A percentile compares a stretch with the other conserved stretches of the same genome.
Conservation (phyloP, 805 yeast genomes). For the Zygoascus bituminiphila region DNA sequence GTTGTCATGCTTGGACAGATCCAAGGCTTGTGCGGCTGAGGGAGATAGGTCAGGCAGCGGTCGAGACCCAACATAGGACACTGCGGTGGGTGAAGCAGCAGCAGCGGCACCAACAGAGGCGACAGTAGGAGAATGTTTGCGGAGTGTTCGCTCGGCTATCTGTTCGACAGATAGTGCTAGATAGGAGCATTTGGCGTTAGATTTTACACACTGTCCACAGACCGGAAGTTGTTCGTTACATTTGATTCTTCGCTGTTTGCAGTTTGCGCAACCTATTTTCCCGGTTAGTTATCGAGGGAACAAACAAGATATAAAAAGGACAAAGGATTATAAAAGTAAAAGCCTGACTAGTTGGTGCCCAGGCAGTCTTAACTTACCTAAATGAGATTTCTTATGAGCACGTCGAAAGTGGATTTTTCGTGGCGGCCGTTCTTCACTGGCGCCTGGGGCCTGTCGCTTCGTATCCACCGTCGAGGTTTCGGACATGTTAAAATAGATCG, state of each 20-base stretch:
- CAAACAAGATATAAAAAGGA: too few relatives aligned
- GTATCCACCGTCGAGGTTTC: background rate
- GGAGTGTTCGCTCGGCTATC: conserved; percentile 31
- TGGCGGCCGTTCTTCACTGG: background rate
- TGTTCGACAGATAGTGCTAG: conserved; percentile 38
- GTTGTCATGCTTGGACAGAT: background rate
- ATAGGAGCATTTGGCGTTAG: conserved; percentile 43
- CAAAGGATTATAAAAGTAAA: too few relatives aligned
- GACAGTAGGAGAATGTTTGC: conserved; percentile 9
- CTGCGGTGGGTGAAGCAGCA: background rate
- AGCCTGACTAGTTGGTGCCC: too few relatives aligned
- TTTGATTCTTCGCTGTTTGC: conserved; percentile 54
- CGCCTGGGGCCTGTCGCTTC: background rate
- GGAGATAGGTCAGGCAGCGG: background rate
- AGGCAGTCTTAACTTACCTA: conserved; percentile 22
- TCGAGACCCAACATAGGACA: background rate
- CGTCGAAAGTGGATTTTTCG: conserved; percentile 38
- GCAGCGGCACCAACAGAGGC: background rate
- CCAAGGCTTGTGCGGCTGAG: background rate
- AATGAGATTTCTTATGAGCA: conserved; percentile 59
- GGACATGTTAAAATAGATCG: background rate
- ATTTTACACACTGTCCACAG: conserved; percentile 47
- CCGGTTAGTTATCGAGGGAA: too few relatives aligned
- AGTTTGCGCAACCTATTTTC: conserved; percentile 58
- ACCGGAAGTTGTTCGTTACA: conserved; percentile 58